These are phyloP conservation scores for Pseudogymnoascus sp. DNA, from an alignment of 2,329 filamentous ascomycete genomes.

Conservation along the genomic window DNA sequence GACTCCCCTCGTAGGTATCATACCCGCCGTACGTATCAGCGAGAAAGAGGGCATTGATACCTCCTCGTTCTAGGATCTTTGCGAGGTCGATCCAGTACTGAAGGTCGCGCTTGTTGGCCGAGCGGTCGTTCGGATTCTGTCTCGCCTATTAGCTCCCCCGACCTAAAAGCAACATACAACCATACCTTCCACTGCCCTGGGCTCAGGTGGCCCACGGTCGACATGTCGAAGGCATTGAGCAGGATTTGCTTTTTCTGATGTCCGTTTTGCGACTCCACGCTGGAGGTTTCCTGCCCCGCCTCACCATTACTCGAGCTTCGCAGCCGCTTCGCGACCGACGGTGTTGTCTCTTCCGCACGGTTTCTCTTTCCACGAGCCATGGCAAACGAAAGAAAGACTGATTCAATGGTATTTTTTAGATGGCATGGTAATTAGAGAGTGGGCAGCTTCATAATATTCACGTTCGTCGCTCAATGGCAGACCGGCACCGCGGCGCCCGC, in stretches of 20 bases:
- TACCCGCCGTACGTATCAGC: constrained; percentile 55
- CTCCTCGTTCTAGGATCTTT: constrained; percentile 53
- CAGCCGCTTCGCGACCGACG: neutral
- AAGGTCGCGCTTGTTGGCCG: constrained; percentile 52
- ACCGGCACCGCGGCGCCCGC: neutral
- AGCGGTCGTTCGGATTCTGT: constrained; percentile 55
- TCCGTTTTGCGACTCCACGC: neutral
- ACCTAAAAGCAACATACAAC: constrained; percentile 5
- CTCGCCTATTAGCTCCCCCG: neutral
- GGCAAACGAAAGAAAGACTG: neutral
- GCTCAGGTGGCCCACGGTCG: constrained; percentile 56
- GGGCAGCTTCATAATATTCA: neutral
- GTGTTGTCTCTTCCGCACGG: neutral
- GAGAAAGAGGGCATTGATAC: constrained; percentile 59
- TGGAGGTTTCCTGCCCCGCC: neutral
- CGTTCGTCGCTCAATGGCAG: neutral
- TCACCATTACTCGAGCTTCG: neutral
- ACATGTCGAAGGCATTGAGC: constrained; percentile 62
- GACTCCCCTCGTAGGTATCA: constrained; percentile 54
- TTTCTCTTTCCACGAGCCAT: constrained; percentile 3
- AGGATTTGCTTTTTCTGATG: constrained; percentile 47
- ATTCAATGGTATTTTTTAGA: neutral
- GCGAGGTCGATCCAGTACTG: constrained; percentile 60
- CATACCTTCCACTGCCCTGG: constrained; percentile 61
- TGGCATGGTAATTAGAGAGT: neutral